Base-by-base conservation (phyloP, 345 rosid genomes). In the Brassica cretica region DNA sequence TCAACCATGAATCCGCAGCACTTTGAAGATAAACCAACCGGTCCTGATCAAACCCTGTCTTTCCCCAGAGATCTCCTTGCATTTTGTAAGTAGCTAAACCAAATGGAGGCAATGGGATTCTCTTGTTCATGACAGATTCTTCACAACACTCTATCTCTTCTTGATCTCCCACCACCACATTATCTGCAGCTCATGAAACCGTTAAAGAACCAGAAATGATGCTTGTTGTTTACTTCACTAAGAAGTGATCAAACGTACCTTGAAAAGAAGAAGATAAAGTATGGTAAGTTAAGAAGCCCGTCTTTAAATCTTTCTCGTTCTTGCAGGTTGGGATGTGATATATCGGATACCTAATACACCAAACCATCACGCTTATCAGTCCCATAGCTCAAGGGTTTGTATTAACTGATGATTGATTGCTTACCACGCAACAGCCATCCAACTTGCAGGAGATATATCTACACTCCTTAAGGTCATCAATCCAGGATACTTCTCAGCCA, bases 371-470 rank as follows among this genome's bases (percentile, higher is more conserved):
- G 30, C 5, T 32, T 15, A 15, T 27, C 67, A 53, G 9, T 15
- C 8, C 21, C 16, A 53, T 53, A 16, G 59, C 15, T 15, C 21
- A 59, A 63, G 27, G 21, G 3, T 63, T 65, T 65, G 27, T 9
- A 11, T 55, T 19, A 7, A 64, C 63, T 2, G 8, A 10, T 2
- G 12, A 67, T 2, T 1, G 16, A 66, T 3, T 11, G 10, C 80
- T 83, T 78, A 91, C 98, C 98, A 93, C 6, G 98, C 89, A 73
- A 93, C 87, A 14, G 96, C 87, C 91, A 93, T 88, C 98, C 98
- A 93, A 79, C 96, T 93, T 11, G 96, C 93, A 9, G 98, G 94
- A n/a, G 89, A 89, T 78, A 93, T 84, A 82, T 93, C 93, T 8
- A 87, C 84, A 69, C 89, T 92, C 79, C 83, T 85, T 15, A 89